Conservation (phyloP, 208 protist genomes). For the Spongospora subterranea region DNA sequence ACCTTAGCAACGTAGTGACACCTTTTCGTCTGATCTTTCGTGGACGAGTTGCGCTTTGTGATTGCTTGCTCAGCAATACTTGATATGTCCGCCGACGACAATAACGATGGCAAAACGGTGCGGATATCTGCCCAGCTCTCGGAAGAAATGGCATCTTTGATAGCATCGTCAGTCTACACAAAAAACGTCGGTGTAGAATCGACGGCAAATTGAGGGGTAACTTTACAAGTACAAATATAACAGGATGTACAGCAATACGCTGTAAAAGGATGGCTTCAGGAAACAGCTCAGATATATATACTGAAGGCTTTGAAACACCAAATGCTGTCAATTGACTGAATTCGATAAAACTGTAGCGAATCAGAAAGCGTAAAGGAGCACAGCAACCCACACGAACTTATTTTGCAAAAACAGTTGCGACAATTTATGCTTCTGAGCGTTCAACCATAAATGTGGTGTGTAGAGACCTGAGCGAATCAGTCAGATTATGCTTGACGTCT, state of each 20-base stretch:
- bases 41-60: not conserved
- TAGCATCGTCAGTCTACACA: not conserved
- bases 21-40: not conserved
- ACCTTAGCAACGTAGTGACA: conserved; percentile 41
- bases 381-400: not conserved
- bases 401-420: not conserved
- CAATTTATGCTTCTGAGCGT: not conserved
- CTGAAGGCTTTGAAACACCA: conserved; percentile 10
- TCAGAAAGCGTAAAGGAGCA: not conserved
- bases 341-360: conserved; percentile 12
- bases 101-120: not conserved
- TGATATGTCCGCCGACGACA: not conserved
- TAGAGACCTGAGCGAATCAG: not conserved
- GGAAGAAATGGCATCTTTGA: not conserved
- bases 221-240: not conserved
- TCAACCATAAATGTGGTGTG: not conserved
- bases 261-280: not conserved
- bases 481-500: not conserved
- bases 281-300: conserved; percentile 1
- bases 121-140: not conserved
- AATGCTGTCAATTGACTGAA: not conserved
- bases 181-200: not conserved
- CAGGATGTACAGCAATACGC: not conserved
- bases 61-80: not conserved
- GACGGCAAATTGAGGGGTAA: not conserved